Percentiles rank a stretch among this genome's conserved stretches.
Evolutionary conservation across 768 basidiomycete species (phyloP).

Genomic region (Rhizopogon roseolus): DNA sequence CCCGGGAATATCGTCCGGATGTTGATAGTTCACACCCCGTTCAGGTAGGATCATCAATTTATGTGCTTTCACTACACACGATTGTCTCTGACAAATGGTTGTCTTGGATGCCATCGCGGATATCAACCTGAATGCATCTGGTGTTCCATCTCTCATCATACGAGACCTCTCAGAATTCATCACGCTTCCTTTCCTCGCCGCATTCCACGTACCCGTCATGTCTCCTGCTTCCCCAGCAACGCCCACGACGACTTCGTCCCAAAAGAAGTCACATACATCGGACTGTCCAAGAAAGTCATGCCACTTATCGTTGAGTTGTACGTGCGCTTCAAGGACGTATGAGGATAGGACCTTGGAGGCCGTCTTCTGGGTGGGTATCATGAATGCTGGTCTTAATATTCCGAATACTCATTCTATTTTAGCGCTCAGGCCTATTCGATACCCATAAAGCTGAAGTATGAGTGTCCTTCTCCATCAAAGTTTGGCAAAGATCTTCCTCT

Average conservation of each 20-base stretch:
- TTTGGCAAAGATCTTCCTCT: conserved; percentile 83
- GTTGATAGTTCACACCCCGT: conserved; percentile 79
- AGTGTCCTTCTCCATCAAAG: conserved; percentile 86
- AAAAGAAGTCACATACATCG: conserved; percentile 83
- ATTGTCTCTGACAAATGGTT: conserved; percentile 41
- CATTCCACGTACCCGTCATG: conserved; percentile 44
- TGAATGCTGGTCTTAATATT: neutral
- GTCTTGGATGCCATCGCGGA: conserved; percentile 66
- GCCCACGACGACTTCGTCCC: conserved; percentile 21
- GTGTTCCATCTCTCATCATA: conserved; percentile 70
- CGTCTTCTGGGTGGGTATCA: conserved; percentile 60
- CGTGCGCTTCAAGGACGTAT: conserved; percentile 41
- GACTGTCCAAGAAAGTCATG: conserved; percentile 84
- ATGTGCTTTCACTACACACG: neutral
- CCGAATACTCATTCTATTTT: neutral
- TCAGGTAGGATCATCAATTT: conserved; percentile 53
- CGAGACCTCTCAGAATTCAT: conserved; percentile 81
- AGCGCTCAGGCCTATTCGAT: conserved; percentile 73
- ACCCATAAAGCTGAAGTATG: conserved; percentile 92
- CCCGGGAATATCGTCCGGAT: conserved; percentile 90
- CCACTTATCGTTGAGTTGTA: conserved; percentile 79
- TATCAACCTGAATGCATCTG: conserved; percentile 60
- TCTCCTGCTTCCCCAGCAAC: conserved; percentile 9
- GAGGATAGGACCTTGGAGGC: conserved; percentile 80
- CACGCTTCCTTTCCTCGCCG: conserved; percentile 83